Conservation (phyloP, 441 rosid genomes). For the Croton laevigatus region DNA sequence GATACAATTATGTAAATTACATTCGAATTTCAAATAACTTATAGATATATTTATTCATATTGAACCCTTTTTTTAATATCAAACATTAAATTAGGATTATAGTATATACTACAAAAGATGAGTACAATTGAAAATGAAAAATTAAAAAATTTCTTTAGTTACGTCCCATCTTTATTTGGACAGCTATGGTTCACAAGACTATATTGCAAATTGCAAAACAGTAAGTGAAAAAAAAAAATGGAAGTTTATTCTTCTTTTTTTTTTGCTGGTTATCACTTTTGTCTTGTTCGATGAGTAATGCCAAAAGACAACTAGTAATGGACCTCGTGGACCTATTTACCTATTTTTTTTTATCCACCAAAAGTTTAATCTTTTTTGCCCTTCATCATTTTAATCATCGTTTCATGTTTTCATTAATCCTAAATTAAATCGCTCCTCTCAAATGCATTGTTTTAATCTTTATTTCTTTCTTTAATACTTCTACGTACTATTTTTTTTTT, state of each 20-base stretch:
- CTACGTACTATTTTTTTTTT: too few relatives aligned
- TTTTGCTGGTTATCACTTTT: constrained; percentile 5
- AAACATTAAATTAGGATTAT: too few relatives aligned
- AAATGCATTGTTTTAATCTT: too few relatives aligned
- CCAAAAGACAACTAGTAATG: constrained; percentile 17
- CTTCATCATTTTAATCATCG: background rate
- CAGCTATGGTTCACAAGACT: constrained; percentile 27
- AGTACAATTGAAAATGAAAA: too few relatives aligned
- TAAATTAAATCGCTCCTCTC: background rate
- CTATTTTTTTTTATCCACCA: constrained; percentile 5
- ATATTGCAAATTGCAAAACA: background rate
- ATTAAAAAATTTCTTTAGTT: too few relatives aligned
- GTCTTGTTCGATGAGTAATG: constrained; percentile 5
- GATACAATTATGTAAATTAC: too few relatives aligned
- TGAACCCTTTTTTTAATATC: too few relatives aligned
- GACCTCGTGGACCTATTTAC: constrained; percentile 8
- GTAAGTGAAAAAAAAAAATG: background rate
- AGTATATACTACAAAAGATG: too few relatives aligned
- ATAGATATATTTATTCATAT: too few relatives aligned
- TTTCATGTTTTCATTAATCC: background rate
- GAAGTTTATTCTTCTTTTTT: background rate
- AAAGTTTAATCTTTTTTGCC: constrained; percentile 1
- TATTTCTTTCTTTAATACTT: background rate
- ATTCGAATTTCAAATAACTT: too few relatives aligned
- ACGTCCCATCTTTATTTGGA: constrained; percentile 29